A percentile compares a stretch with the other conserved stretches of the same genome.
phyloP scores from a whole-genome alignment of 2,329 filamentous ascomycete species.

The Ophidiomyces ophidiicola region DNA sequence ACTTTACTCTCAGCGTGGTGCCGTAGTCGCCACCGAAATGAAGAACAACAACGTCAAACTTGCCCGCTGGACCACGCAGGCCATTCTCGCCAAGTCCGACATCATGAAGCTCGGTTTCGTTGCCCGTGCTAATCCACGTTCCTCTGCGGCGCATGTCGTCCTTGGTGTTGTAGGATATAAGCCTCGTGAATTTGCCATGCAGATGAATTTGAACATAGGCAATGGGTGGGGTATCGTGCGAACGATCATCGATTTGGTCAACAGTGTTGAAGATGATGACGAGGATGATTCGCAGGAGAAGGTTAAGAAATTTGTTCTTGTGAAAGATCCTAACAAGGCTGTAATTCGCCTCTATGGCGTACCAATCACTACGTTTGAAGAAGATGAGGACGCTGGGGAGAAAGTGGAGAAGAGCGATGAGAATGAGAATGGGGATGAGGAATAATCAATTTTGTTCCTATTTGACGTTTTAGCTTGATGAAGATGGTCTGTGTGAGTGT shows the following conservation, averaged over 20 bases:
- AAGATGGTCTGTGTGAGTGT: neutral
- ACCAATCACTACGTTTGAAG: slow-evolving; percentile 76
- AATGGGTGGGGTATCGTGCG: slow-evolving; percentile 99
- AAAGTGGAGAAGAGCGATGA: slow-evolving; percentile 44
- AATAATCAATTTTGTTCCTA: slow-evolving; percentile 27
- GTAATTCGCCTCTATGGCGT: slow-evolving; percentile 89
- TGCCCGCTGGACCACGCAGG: slow-evolving; percentile 92
- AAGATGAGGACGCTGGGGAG: slow-evolving; percentile 57
- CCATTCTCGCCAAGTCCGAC: slow-evolving; percentile 92
- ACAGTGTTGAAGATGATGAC: slow-evolving; percentile 26
- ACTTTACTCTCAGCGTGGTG: slow-evolving; percentile 86
- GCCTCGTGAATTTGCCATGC: slow-evolving; percentile 85
- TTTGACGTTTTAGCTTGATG: slow-evolving; percentile 15
- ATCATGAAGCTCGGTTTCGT: slow-evolving; percentile 99
- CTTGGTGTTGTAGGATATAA: slow-evolving; percentile 96
- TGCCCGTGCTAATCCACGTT: slow-evolving; percentile 82
- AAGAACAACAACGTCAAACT: slow-evolving; percentile 99
- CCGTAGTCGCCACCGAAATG: slow-evolving; percentile 97
- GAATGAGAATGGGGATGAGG: slow-evolving; percentile 45
- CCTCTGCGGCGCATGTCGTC: slow-evolving; percentile 85
- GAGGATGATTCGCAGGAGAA: slow-evolving; percentile 24
- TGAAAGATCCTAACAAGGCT: slow-evolving; percentile 92
- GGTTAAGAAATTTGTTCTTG: slow-evolving; percentile 41
- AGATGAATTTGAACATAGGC: slow-evolving; percentile 95
- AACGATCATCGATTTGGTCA: slow-evolving; percentile 79